These are phyloP conservation scores for Globisporangium carolinianum DNA, from an alignment of 352 stramenopile genomes.

Conservation along the genomic window DNA sequence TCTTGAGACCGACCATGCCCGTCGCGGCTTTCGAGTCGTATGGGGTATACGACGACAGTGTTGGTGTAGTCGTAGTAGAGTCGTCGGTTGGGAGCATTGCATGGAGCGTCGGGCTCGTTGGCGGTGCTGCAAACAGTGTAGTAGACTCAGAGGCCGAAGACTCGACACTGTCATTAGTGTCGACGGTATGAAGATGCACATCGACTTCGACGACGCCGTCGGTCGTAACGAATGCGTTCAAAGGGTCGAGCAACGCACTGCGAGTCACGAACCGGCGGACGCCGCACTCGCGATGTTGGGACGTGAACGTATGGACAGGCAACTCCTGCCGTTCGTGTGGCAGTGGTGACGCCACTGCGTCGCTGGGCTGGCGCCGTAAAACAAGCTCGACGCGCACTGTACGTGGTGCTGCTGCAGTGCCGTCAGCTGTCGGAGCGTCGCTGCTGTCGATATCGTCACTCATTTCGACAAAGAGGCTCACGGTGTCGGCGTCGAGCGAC, in stretches of 20 bases:
- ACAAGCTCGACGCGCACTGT: constrained; percentile 33
- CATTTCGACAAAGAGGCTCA: constrained; percentile 61
- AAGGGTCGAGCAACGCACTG: constrained; percentile 36
- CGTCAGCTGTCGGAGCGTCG: not conserved
- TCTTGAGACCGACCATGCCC: constrained; percentile 85
- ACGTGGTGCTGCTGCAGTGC: not conserved
- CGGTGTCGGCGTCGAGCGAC: constrained; percentile 29
- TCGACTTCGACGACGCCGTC: constrained; percentile 47
- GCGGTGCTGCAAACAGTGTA: too few relatives aligned
- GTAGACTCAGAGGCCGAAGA: too few relatives aligned
- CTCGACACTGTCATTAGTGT: too few relatives aligned
- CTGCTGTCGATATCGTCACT: constrained; percentile 11
- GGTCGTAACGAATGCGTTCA: constrained; percentile 31
- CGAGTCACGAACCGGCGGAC: constrained; percentile 45
- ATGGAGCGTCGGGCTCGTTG: constrained; percentile 15
- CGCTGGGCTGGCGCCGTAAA: constrained; percentile 29
- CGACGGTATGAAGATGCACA: constrained; percentile 31
- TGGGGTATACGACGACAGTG: constrained; percentile 22
- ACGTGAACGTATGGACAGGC: constrained; percentile 41
- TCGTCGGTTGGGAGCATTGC: constrained; percentile 11
- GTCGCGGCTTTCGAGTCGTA: constrained; percentile 83
- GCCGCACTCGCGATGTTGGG: constrained; percentile 41
- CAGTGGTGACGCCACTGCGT: not conserved
- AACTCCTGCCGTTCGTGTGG: constrained; percentile 28
- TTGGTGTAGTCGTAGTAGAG: not conserved